Evolutionary conservation across 257 asterid species (phyloP).

Genomic region (Nicotiana tabacum): DNA sequence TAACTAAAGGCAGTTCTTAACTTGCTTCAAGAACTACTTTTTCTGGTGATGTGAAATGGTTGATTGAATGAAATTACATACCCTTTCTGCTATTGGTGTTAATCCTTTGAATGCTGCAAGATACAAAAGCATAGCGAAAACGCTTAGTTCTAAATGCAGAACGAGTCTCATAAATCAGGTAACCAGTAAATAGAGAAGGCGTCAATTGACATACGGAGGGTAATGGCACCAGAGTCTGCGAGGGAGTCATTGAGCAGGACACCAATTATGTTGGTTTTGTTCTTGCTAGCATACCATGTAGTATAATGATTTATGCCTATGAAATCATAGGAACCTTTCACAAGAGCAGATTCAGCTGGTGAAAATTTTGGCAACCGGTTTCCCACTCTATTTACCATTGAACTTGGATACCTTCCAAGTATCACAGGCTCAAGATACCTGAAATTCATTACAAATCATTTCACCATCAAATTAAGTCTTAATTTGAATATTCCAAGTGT

Average conservation of each 20-base stretch:
- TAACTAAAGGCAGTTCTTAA: neutral
- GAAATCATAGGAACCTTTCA: constrained; percentile 20
- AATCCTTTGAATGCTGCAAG: constrained; percentile 36
- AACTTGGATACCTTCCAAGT: constrained; percentile 10
- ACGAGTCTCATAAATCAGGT: neutral
- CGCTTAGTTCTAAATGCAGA: neutral
- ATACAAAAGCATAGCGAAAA: neutral
- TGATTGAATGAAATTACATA: constrained; percentile 10
- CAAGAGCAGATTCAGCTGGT: neutral
- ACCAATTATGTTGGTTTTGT: constrained; percentile 39
- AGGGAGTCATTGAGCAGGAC: constrained; percentile 48
- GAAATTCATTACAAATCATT: neutral
- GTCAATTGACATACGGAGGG: constrained; percentile 47
- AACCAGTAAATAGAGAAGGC: neutral
- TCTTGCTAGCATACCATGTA: constrained; percentile 18
- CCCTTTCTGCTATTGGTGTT: constrained; percentile 42
- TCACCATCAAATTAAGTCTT: neutral
- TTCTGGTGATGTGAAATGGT: neutral
- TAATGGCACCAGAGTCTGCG: constrained; percentile 55
- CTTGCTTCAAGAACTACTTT: too few relatives aligned
- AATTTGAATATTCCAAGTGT: neutral
- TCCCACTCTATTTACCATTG: constrained; percentile 8
- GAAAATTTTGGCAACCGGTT: constrained; percentile 5
- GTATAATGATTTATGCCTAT: constrained; percentile 20
- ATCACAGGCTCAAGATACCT: constrained; percentile 17